Conservation (phyloP, 805 yeast species). For the Pichia nakasei region DNA sequence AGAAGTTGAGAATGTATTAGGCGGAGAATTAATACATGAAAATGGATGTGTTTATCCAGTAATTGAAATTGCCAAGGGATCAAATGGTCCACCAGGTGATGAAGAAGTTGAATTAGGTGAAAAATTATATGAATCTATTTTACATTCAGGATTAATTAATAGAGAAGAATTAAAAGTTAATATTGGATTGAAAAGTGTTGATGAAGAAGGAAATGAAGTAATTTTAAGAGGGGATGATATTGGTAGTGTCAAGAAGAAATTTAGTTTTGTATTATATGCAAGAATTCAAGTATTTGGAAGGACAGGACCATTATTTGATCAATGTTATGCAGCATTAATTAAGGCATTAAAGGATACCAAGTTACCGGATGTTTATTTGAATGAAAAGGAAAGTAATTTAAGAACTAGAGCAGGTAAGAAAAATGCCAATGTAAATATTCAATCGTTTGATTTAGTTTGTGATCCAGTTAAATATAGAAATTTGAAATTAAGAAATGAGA, state of each 20-base stretch:
- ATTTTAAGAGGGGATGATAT: slow-evolving; percentile 35
- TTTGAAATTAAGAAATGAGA: slow-evolving; percentile 31
- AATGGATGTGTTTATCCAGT: slow-evolving; percentile 55
- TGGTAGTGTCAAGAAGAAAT: slow-evolving; percentile 34
- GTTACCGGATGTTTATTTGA: slow-evolving; percentile 62
- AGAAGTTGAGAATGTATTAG: slow-evolving; percentile 5
- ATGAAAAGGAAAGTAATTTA: slow-evolving; percentile 39
- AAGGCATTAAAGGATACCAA: slow-evolving; percentile 50
- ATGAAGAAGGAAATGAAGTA: slow-evolving; percentile 42
- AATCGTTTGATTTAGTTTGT: slow-evolving; percentile 47
- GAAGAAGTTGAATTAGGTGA: slow-evolving; percentile 78
- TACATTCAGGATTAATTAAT: slow-evolving; percentile 47
- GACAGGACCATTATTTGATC: slow-evolving; percentile 73
- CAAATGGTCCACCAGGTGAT: slow-evolving; percentile 72
- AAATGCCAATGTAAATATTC: slow-evolving; percentile 32
- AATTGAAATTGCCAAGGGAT: slow-evolving; percentile 68
- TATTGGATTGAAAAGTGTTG: slow-evolving; percentile 40
- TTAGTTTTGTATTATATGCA: slow-evolving; percentile 58
- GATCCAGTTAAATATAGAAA: slow-evolving; percentile 35
- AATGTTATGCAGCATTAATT: slow-evolving; percentile 61
- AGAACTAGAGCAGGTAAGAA: slow-evolving; percentile 9
- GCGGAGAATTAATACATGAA: slow-evolving; percentile 10
- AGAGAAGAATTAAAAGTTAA: slow-evolving; percentile 46
- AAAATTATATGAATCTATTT: slow-evolving; percentile 48
- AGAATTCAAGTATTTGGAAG: slow-evolving; percentile 70